These are phyloP conservation scores for Pseudogymnoascus sp. DNA, from an alignment of 2,329 filamentous ascomycete species.

Conservation along the genomic window DNA sequence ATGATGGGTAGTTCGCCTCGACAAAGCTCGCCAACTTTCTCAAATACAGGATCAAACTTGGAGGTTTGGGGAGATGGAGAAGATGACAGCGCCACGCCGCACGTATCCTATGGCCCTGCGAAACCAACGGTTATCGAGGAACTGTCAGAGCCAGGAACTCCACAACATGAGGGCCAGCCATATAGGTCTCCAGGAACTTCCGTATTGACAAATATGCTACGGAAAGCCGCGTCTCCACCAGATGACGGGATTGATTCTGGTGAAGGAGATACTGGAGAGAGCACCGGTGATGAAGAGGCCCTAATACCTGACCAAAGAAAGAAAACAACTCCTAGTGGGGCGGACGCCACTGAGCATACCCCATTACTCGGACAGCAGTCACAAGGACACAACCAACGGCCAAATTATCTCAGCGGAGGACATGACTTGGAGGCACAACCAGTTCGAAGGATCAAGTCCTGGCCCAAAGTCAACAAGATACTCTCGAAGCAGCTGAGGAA, in stretches of 20 bases:
- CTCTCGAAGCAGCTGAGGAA: slow-evolving; percentile 19
- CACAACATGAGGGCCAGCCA: slow-evolving; percentile 31
- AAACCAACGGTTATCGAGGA: slow-evolving; percentile 49
- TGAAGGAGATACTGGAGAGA: background rate
- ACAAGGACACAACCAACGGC: slow-evolving; percentile 16
- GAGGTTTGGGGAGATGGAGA: slow-evolving; percentile 18
- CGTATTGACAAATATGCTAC: slow-evolving; percentile 42
- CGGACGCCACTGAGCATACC: slow-evolving; percentile 22
- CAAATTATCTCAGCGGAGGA: slow-evolving; percentile 25
- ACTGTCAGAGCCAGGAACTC: slow-evolving; percentile 49
- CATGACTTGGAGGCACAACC: slow-evolving; percentile 25
- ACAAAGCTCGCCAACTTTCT: slow-evolving; percentile 18
- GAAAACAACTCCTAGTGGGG: background rate
- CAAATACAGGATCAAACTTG: slow-evolving; percentile 17
- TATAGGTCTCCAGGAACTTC: slow-evolving; percentile 33
- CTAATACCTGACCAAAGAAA: background rate
- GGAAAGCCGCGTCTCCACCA: slow-evolving; percentile 25
- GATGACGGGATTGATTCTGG: slow-evolving; percentile 3
- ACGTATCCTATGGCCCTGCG: slow-evolving; percentile 24
- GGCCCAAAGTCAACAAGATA: slow-evolving; percentile 24
- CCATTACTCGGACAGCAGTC: slow-evolving; percentile 21
- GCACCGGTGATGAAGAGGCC: background rate
- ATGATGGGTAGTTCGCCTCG: slow-evolving; percentile 11
- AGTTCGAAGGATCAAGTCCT: slow-evolving; percentile 16
- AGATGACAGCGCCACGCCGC: slow-evolving; percentile 14